These are phyloP conservation scores for Talaromyces verruculosus DNA, from an alignment of 2,329 filamentous ascomycete genomes.

Conservation along the genomic window DNA sequence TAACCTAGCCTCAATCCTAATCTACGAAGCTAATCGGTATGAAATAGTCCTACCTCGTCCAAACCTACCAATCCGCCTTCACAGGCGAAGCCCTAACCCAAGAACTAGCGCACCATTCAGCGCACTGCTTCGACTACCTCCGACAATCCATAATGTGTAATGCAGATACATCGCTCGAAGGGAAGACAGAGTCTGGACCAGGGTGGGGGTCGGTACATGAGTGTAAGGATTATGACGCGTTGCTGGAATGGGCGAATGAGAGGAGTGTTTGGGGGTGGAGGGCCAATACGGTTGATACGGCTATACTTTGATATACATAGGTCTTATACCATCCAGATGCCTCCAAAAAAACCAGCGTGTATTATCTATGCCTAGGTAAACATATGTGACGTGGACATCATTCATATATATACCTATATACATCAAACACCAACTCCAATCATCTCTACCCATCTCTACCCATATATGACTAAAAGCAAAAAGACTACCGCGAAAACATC, in stretches of 20 bases:
- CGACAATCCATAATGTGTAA: slow-evolving; percentile 14
- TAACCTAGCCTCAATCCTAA: background rate
- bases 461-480: background rate
- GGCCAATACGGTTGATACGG: slow-evolving; percentile 14
- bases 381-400: background rate
- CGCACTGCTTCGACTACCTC: slow-evolving; percentile 17
- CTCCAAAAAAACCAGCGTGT: too few species aligned
- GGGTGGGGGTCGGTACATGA: slow-evolving; percentile 11
- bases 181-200: slow-evolving; percentile 3
- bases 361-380: background rate
- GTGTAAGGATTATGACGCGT: slow-evolving; percentile 13
- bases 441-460: background rate
- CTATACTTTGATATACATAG: slow-evolving; percentile 9
- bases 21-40: background rate
- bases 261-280: slow-evolving; percentile 6
- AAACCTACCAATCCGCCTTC: slow-evolving; percentile 17
- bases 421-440: background rate
- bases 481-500: slow-evolving; percentile 30
- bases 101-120: slow-evolving; percentile 13
- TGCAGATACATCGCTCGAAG: slow-evolving; percentile 12
- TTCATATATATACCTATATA: background rate
- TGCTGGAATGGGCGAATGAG: slow-evolving; percentile 15
- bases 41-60: slow-evolving; percentile 16
- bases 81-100: background rate
- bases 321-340: too few species aligned